phyloP scores from a whole-genome alignment of 371 early-diverging fungal genomes.

The Haplosporangium sp. region DNA sequence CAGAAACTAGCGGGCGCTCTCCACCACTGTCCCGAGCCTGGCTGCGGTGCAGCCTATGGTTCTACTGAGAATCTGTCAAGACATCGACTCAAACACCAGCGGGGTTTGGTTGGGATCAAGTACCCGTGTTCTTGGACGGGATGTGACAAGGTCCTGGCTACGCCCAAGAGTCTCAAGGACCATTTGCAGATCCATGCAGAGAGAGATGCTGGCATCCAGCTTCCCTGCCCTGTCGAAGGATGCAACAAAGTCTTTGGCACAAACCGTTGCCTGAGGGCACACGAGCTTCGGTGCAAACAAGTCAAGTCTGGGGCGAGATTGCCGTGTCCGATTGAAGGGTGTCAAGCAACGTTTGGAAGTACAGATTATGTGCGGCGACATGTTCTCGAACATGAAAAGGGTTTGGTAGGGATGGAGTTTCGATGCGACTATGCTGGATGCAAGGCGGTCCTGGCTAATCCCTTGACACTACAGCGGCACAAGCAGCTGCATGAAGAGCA shows the following conservation, averaged over 20 bases:
- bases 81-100: constrained; percentile 32
- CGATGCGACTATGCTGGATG: constrained; percentile 39
- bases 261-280: constrained; percentile 42
- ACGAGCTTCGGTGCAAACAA: constrained; percentile 47
- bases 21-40: constrained; percentile 29
- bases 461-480: constrained; percentile 47
- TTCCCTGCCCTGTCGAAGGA: constrained; percentile 36
- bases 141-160: constrained; percentile 46
- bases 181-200: constrained; percentile 50
- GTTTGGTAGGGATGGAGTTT: constrained; percentile 45
- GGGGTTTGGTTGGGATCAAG: constrained; percentile 34
- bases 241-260: constrained; percentile 48
- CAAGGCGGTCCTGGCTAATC: constrained; percentile 40
- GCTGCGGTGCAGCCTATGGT: constrained; percentile 23
- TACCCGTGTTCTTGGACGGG: constrained; percentile 41
- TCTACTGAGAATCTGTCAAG: constrained; percentile 32
- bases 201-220: constrained; percentile 35
- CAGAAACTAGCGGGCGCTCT: constrained; percentile 25
- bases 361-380: constrained; percentile 52
- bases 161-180: constrained; percentile 45
- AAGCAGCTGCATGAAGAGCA: constrained; percentile 53
- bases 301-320: constrained; percentile 45
- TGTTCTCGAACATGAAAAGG: constrained; percentile 53
- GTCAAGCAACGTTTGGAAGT: constrained; percentile 44
- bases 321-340: constrained; percentile 38